Conservation (phyloP, 805 yeast genomes). For the Myxozyma geophila region DNA sequence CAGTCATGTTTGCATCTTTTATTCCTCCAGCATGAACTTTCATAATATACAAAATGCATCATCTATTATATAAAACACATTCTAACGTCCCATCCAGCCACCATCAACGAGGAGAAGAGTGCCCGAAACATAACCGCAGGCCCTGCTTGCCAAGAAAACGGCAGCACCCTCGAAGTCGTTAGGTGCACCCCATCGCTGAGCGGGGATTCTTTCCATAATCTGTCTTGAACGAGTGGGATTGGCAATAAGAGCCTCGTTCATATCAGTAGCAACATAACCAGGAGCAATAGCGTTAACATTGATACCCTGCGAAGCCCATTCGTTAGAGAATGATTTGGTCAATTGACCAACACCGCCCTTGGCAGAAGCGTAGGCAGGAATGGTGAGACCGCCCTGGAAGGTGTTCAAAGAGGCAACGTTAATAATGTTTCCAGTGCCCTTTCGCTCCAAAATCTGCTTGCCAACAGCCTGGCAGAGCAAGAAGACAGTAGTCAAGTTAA, state of each 20-base stretch:
- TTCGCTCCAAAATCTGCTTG: slow-evolving; percentile 46
- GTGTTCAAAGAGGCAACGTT: slow-evolving; percentile 52
- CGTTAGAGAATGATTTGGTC: slow-evolving; percentile 51
- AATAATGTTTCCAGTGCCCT: slow-evolving; percentile 49
- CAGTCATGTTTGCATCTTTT: slow-evolving; percentile 76
- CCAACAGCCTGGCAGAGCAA: slow-evolving; percentile 49
- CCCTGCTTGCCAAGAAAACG: slow-evolving; percentile 55
- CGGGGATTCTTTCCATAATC: slow-evolving; percentile 51
- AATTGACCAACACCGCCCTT: slow-evolving; percentile 50
- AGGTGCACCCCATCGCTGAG: slow-evolving; percentile 55
- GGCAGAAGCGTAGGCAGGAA: slow-evolving; percentile 51
- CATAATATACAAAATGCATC: not conserved
- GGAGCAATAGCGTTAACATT: slow-evolving; percentile 57
- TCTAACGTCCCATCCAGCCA: slow-evolving; percentile 36
- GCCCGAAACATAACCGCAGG: slow-evolving; percentile 58
- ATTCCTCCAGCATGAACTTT: slow-evolving; percentile 75
- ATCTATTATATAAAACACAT: not conserved
- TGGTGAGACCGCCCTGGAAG: slow-evolving; percentile 50
- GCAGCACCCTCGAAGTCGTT: slow-evolving; percentile 55
- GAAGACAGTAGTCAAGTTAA: slow-evolving; percentile 50
- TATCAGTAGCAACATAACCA: slow-evolving; percentile 55
- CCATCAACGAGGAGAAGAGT: slow-evolving; percentile 52
- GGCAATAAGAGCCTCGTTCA: slow-evolving; percentile 47
- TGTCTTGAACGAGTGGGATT: slow-evolving; percentile 42
- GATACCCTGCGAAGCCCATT: slow-evolving; percentile 53